Percentiles rank a stretch among this genome's conserved stretches.
These are phyloP conservation scores for Botrytis aclada DNA, from an alignment of 2,329 filamentous ascomycete species.

Conservation along the genomic window DNA sequence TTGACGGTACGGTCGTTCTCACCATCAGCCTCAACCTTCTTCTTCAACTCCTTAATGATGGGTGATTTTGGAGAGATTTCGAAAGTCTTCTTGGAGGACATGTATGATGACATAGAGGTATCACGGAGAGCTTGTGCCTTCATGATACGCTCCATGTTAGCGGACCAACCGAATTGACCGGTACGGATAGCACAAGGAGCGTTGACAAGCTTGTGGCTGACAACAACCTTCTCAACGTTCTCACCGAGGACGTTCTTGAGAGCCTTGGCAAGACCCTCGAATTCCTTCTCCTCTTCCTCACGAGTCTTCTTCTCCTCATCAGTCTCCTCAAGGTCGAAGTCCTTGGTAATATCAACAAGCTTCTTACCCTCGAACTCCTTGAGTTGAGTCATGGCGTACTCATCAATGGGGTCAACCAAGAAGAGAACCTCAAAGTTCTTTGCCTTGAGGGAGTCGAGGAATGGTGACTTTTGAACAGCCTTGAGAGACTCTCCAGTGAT, in stretches of 20 bases:
- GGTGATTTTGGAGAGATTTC: constrained; percentile 99
- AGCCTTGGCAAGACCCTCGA: constrained; percentile 87
- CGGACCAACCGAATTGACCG: constrained; percentile 99
- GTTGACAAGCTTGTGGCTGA: constrained; percentile 93
- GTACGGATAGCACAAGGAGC: constrained; percentile 98
- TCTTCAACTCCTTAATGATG: constrained; percentile 99
- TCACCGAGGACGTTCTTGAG: constrained; percentile 99
- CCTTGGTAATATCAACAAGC: constrained; percentile 99
- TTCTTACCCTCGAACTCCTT: constrained; percentile 99
- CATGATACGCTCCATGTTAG: constrained; percentile 99
- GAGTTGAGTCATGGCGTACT: constrained; percentile 42
- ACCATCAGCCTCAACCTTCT: constrained; percentile 95
- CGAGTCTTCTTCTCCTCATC: constrained; percentile 98
- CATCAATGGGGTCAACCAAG: constrained; percentile 90
- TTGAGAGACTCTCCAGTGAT: constrained; percentile 99
- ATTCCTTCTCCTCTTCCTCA: constrained; percentile 98
- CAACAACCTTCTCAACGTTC: constrained; percentile 99
- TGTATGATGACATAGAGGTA: constrained; percentile 99
- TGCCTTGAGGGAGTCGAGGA: constrained; percentile 97
- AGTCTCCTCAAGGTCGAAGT: constrained; percentile 99
- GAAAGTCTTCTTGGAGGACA: constrained; percentile 99
- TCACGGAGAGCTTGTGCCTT: constrained; percentile 99
- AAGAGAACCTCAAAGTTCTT: constrained; percentile 99
- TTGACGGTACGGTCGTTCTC: constrained; percentile 99
- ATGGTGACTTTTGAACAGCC: constrained; percentile 96